Evolutionary conservation across 1,284 basidiomycete genomes (phyloP).

Genomic region (Ceratobasidium sp.): DNA sequence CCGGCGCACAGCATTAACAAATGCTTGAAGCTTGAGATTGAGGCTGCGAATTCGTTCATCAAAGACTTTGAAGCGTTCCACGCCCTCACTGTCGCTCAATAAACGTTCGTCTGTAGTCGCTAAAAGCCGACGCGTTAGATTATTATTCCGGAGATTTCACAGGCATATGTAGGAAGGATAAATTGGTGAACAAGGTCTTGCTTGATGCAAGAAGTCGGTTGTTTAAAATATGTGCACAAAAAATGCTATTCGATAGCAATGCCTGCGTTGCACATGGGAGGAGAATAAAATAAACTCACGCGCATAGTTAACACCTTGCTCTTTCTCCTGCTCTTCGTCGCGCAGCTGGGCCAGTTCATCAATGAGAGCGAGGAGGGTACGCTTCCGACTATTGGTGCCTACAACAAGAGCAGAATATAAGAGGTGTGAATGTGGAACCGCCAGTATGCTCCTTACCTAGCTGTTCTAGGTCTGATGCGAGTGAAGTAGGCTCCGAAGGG

Average conservation of each 20-base stretch:
- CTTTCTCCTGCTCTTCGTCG: slow-evolving; percentile 54
- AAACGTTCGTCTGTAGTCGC: background rate
- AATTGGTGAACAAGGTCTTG: too few relatives aligned
- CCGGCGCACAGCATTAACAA: slow-evolving; percentile 45
- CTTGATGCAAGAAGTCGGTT: too few relatives aligned
- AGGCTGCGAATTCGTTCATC: slow-evolving; percentile 24
- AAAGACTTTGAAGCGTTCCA: slow-evolving; percentile 25
- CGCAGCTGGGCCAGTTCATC: slow-evolving; percentile 61
- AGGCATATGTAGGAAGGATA: too few relatives aligned
- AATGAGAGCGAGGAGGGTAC: slow-evolving; percentile 71
- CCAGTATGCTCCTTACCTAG: background rate
- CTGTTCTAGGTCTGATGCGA: slow-evolving; percentile 14
- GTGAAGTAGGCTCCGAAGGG: slow-evolving; percentile 10
- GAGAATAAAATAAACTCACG: slow-evolving; percentile 18
- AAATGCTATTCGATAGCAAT: too few relatives aligned
- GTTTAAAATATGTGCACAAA: too few relatives aligned
- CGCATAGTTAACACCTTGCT: background rate
- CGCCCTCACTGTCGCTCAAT: slow-evolving; percentile 8
- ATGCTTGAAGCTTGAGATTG: slow-evolving; percentile 44
- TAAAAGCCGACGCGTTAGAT: background rate
- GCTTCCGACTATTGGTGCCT: slow-evolving; percentile 53
- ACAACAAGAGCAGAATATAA: background rate
- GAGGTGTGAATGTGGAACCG: background rate
- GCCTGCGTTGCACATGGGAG: too few relatives aligned
- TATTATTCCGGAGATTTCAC: too few relatives aligned